Evolutionary conservation across 108 stramenopile species (phyloP), one percentile per base, ranked within the genome.

Genomic region (Poteriospumella lacustris): DNA sequence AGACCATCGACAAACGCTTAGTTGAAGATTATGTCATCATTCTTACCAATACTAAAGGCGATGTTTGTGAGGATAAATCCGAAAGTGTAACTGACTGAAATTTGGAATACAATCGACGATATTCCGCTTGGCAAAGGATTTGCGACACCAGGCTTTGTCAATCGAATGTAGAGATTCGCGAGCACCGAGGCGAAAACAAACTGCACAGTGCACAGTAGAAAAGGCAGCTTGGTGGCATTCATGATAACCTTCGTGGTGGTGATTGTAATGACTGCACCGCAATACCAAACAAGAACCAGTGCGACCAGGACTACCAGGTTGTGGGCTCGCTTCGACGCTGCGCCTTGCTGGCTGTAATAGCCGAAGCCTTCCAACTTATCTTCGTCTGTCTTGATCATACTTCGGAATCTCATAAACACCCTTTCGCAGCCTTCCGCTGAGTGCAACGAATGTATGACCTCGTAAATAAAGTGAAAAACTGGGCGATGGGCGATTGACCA

Each of bases 31-130:
- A n/a, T n/a, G n/a, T n/a, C n/a, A n/a, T n/a, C n/a, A n/a, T 24
- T 56, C 52, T 56, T 56, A 56, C 52, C 52, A 56, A 64, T 64
- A 73, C 70, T 73, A 56, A 73, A 73, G 31, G 70, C 70, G 24
- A 9, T 42, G 36, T 73, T 73, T 44, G 70, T 73, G 41, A 44
- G 31, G 5, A 73, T 44, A 73, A 73, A 73, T 12, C 70, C 70
- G 5, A 73, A 73, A 34, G 70, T 73, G 31, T 73, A 73, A 38
- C 3, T 12, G 19, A 5, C 38, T 33, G 70, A 3, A 73, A 73
- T 73, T 38, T 73, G 36, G 26, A 3, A 52, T 52, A 52, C 15
- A 9, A 73, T 19, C 38, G 26, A 33, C 3, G 70, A 42, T n/a
- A n/a, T n/a, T n/a, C n/a, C n/a, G n/a, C n/a, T n/a, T n/a, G n/a